phyloP scores from a whole-genome alignment of 2,329 filamentous ascomycete species.

The Trichocomaceae sp. region DNA sequence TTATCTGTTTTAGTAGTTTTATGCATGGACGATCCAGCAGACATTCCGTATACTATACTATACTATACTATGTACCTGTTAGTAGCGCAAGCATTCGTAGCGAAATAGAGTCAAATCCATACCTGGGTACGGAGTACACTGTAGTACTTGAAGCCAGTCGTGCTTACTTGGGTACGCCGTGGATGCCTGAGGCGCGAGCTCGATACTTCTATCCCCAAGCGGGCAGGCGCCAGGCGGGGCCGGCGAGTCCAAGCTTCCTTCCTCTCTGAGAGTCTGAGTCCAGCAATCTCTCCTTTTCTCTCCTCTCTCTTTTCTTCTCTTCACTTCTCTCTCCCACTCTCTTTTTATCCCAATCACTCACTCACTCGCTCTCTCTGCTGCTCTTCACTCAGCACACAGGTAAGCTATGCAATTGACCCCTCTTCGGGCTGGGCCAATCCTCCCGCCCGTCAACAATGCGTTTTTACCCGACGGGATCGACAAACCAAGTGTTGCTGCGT shows the following conservation, averaged over 20 bases:
- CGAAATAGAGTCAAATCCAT: no score
- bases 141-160: no score
- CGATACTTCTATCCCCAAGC: no score
- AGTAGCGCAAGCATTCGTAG: no score
- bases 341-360: conserved; percentile 1
- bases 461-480: conserved; percentile 4
- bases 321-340: conserved; percentile 6
- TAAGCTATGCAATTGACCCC: not conserved
- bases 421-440: not conserved
- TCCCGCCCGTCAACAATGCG: not conserved
- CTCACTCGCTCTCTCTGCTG: not conserved
- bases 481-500: conserved; percentile 1
- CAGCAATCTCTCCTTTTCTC: conserved; percentile 12
- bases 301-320: not conserved
- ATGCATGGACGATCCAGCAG: no score
- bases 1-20: no score
- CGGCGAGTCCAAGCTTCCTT: conserved; percentile 5
- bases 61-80: no score
- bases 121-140: no score
- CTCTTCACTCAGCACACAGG: not conserved
- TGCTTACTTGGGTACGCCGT: no score
- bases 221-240: not conserved
- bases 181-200: not conserved
- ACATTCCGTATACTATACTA: no score
- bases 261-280: not conserved